These are phyloP conservation scores for Pseudogymnoascus sp. DNA, from an alignment of 2,329 filamentous ascomycete genomes.

Conservation along the genomic window DNA sequence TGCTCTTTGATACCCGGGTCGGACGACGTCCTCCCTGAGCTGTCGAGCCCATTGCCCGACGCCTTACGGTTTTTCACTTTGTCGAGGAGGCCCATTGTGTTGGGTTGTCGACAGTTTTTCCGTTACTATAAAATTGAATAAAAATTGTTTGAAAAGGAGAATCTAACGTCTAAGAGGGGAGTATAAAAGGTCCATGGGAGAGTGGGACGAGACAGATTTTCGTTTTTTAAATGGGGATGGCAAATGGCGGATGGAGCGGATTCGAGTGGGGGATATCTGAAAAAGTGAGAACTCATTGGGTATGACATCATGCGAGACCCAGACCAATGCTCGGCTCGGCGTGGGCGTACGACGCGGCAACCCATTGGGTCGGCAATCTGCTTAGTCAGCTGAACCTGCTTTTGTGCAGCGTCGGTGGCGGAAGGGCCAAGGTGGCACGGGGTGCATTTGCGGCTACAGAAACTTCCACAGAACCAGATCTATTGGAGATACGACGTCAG, in stretches of 20 bases:
- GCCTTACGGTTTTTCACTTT: not conserved
- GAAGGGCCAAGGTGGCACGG: slow-evolving; percentile 50
- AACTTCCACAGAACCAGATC: not conserved
- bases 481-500: slow-evolving; percentile 1
- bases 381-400: slow-evolving; percentile 6
- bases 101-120: not conserved
- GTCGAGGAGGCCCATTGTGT: slow-evolving; percentile 7
- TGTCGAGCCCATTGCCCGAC: slow-evolving; percentile 3
- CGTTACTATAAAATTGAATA: not conserved
- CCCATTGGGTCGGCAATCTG: not conserved
- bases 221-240: slow-evolving; percentile 5
- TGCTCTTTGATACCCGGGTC: not conserved
- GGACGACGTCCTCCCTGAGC: not conserved
- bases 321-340: not conserved
- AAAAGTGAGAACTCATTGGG: slow-evolving; percentile 6
- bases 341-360: not conserved
- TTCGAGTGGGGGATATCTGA: not conserved
- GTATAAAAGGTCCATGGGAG: not conserved
- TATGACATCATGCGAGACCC: not conserved
- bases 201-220: slow-evolving; percentile 7
- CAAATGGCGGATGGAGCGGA: slow-evolving; percentile 2
- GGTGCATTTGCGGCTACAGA: slow-evolving; percentile 50
- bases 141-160: not conserved
- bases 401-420: not conserved
- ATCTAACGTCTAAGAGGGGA: not conserved